Conservation (phyloP, 2,329 filamentous ascomycete species). For the Reticulascus tulasneorum region DNA sequence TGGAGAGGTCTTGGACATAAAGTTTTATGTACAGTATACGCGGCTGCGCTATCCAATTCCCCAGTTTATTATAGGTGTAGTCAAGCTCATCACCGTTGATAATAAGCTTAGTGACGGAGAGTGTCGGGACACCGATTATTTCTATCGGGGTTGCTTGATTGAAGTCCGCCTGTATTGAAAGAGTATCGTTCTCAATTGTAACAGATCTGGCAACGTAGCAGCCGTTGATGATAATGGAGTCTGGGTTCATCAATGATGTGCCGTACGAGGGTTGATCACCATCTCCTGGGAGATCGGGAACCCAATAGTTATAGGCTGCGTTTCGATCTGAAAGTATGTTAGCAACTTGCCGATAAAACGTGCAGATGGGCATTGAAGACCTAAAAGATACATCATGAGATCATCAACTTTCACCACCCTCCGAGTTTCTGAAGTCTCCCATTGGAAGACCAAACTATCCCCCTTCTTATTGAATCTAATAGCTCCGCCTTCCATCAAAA, state of each 20-base stretch:
- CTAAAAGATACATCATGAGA: slow-evolving; percentile 53
- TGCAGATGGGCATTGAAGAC: slow-evolving; percentile 20
- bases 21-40: slow-evolving; percentile 39
- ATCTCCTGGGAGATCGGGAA: slow-evolving; percentile 46
- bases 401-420: slow-evolving; percentile 46
- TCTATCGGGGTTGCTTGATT: slow-evolving; percentile 67
- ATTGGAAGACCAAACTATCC: slow-evolving; percentile 25
- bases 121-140: slow-evolving; percentile 61
- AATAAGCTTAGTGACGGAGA: slow-evolving; percentile 38
- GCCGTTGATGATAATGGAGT: slow-evolving; percentile 56
- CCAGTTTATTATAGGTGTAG: slow-evolving; percentile 33
- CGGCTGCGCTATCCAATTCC: slow-evolving; percentile 37
- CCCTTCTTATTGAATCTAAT: slow-evolving; percentile 10
- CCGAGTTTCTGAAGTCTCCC: slow-evolving; percentile 50
- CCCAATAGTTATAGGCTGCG: slow-evolving; percentile 67
- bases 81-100: slow-evolving; percentile 34
- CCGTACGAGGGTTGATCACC: slow-evolving; percentile 23
- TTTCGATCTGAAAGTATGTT: slow-evolving; percentile 50
- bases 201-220: slow-evolving; percentile 63
- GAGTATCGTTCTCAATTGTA: slow-evolving; percentile 46
- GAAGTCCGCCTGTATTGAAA: slow-evolving; percentile 66
- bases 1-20: slow-evolving; percentile 47
- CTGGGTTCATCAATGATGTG: slow-evolving; percentile 29
- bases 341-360: not conserved
- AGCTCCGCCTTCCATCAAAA: slow-evolving; percentile 27